Conservation (phyloP, 2,329 filamentous ascomycete species). For the Microcyclosporella mali region DNA sequence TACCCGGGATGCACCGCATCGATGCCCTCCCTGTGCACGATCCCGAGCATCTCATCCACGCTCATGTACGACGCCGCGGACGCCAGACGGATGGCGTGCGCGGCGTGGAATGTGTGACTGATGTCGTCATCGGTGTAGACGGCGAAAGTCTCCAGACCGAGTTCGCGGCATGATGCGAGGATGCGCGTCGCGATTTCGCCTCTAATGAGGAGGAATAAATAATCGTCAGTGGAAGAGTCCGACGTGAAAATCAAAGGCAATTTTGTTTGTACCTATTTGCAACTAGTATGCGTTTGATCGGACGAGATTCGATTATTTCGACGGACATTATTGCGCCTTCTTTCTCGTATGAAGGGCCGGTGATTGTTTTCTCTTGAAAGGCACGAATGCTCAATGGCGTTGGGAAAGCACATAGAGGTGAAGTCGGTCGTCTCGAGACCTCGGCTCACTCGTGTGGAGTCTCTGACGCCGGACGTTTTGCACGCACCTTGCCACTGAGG, state of each 20-base stretch:
- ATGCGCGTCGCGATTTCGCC: constrained; percentile 61
- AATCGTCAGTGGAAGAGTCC: background rate
- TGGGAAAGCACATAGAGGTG: too few relatives aligned
- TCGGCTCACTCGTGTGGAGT: too few relatives aligned
- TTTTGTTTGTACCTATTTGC: constrained; percentile 24
- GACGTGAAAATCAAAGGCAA: too few relatives aligned
- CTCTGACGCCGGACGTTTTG: too few relatives aligned
- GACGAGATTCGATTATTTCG: constrained; percentile 3
- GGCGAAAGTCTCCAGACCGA: constrained; percentile 51
- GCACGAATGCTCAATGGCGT: too few relatives aligned
- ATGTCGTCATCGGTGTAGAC: constrained; percentile 52
- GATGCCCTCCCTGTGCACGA: constrained; percentile 47
- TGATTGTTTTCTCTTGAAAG: too few relatives aligned
- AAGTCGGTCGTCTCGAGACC: too few relatives aligned
- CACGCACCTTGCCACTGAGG: too few relatives aligned
- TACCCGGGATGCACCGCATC: constrained; percentile 56
- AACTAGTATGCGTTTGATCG: constrained; percentile 26
- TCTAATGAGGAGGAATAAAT: constrained; percentile 31
- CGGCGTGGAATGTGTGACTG: constrained; percentile 49
- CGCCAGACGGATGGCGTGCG: constrained; percentile 46
- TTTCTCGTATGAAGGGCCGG: too few relatives aligned
- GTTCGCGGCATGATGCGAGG: constrained; percentile 53
- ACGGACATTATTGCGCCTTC: too few relatives aligned
- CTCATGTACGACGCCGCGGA: constrained; percentile 50
- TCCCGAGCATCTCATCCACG: constrained; percentile 42